Percentiles rank a stretch among this genome's conserved stretches.
Conservation (phyloP, 2,329 filamentous ascomycete genomes). For the Rhynchosporium graminicola region DNA sequence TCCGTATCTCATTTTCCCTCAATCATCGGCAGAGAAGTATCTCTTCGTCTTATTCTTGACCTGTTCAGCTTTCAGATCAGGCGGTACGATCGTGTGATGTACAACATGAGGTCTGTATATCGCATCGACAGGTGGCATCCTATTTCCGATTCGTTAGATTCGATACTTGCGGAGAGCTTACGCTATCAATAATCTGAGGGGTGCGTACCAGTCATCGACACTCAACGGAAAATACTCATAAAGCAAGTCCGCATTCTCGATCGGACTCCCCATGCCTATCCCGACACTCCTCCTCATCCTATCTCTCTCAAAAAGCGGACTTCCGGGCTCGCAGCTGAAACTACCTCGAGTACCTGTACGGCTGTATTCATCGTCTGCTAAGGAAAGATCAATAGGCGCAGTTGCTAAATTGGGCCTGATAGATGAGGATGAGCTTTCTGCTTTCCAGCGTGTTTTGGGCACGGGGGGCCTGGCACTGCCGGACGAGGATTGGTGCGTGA, state of each 20-base stretch:
- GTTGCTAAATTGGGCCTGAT: slow-evolving; percentile 21
- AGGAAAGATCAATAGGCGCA: slow-evolving; percentile 38
- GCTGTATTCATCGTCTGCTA: slow-evolving; percentile 37
- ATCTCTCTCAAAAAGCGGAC: slow-evolving; percentile 33
- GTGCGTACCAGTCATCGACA: slow-evolving; percentile 75
- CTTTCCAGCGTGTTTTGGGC: slow-evolving; percentile 40
- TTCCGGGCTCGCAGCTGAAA: slow-evolving; percentile 19
- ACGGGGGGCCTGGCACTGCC: slow-evolving; percentile 33
- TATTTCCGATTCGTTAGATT: slow-evolving; percentile 40
- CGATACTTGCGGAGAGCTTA: neutral
- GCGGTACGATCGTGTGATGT: slow-evolving; percentile 76
- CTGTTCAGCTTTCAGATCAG: slow-evolving; percentile 70
- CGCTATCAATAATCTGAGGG: neutral
- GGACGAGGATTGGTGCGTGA: slow-evolving; percentile 23
- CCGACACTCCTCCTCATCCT: slow-evolving; percentile 39
- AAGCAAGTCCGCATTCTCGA: slow-evolving; percentile 78
- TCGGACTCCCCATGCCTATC: slow-evolving; percentile 54
- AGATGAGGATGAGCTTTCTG: slow-evolving; percentile 24
- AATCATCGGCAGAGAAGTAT: slow-evolving; percentile 67
- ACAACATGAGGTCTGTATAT: slow-evolving; percentile 92
- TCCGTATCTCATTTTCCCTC: neutral
- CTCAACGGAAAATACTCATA: slow-evolving; percentile 96
- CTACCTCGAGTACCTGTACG: neutral
- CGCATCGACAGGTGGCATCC: slow-evolving; percentile 84
- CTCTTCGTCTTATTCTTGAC: slow-evolving; percentile 66